These are phyloP conservation scores for Entoloma clypeatum DNA, from an alignment of 1,284 basidiomycete species.

Conservation along the genomic window DNA sequence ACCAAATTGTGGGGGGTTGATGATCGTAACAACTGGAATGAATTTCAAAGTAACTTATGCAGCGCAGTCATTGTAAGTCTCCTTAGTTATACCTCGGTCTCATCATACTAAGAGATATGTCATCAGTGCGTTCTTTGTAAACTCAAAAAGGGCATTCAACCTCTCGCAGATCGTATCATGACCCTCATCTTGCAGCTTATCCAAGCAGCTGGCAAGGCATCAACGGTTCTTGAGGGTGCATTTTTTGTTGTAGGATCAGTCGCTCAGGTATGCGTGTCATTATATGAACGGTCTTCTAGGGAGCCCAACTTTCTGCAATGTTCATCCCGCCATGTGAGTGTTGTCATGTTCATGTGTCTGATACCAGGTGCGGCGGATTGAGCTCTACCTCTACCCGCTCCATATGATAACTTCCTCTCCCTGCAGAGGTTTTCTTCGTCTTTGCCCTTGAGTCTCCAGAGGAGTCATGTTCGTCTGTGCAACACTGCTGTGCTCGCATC, in stretches of 20 bases:
- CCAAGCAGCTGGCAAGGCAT: constrained; percentile 82
- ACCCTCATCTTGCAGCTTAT: constrained; percentile 85
- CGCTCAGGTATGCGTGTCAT: no score
- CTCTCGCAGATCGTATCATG: constrained; percentile 93
- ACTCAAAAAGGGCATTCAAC: constrained; percentile 78
- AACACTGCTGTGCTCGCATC: no score
- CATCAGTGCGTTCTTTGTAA: constrained; percentile 78
- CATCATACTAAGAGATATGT: not conserved
- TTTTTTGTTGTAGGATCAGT: constrained; percentile 91
- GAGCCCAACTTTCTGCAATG: no score
- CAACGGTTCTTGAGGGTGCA: constrained; percentile 91
- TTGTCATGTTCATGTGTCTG: no score
- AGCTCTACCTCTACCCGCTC: no score
- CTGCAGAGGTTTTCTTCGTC: no score
- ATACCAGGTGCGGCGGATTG: no score
- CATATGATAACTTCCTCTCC: no score
- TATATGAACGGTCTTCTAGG: no score
- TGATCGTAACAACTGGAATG: constrained; percentile 98
- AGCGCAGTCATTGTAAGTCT: constrained; percentile 75
- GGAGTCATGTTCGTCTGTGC: no score
- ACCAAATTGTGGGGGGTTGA: constrained; percentile 93
- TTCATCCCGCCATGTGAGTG: no score
- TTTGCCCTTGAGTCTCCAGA: no score
- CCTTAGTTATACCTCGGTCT: constrained; percentile 5
- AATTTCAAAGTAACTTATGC: constrained; percentile 94